Base-by-base conservation (phyloP, 2,329 filamentous ascomycete genomes). In the Dendrostoma leiphaemia region DNA sequence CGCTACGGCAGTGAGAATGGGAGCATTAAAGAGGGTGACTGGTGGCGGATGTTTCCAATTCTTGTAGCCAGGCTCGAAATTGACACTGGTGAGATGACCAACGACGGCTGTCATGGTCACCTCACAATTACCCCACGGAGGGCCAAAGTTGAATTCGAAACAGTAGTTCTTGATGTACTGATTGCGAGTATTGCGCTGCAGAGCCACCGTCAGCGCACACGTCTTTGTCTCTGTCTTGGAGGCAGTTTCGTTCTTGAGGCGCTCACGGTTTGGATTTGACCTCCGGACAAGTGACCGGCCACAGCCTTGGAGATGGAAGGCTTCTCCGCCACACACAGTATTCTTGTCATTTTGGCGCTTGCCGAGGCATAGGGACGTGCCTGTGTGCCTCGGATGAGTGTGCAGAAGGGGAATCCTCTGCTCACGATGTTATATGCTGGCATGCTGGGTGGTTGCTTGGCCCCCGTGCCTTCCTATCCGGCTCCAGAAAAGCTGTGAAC, bases 301-400 rank as follows among this genome's bases (percentile, higher is more conserved):
- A 99, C 93, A 34, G 93, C 91, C 72, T 94, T 97, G 54, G 94
- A 91, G 59, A 99, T 97, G 38, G 93, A 96, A 32, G 91, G 91
- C 79, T 99, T 82, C 62, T 82, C 80, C 38, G 80, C 79, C 63
- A 82, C 79, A 60, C 79, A 82, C 12, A 82, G 68, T 35, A 82
- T 74, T 63, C 69, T 80, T 72, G 82, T 82, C 68, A 74, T 78
- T 49, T 59, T 69, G 59, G 65, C 64, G 10, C 44, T 43, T 34
- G 48, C 23, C 8, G 53, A 51, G 31, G 43, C 29, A 50, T 51
- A 57, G 9, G 28, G 21, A 24, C 59, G 41, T 23, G 9, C 37
- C 28, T 43, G 47, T 2, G 40, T 13, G 13, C 13, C 19, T 6
- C 23, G 24, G 32, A 34, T 8, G 23, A 26, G 1, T 8, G 29